Evolutionary conservation across 495 filamentous ascomycete species (phyloP).

Genomic region (Collariella sp.): DNA sequence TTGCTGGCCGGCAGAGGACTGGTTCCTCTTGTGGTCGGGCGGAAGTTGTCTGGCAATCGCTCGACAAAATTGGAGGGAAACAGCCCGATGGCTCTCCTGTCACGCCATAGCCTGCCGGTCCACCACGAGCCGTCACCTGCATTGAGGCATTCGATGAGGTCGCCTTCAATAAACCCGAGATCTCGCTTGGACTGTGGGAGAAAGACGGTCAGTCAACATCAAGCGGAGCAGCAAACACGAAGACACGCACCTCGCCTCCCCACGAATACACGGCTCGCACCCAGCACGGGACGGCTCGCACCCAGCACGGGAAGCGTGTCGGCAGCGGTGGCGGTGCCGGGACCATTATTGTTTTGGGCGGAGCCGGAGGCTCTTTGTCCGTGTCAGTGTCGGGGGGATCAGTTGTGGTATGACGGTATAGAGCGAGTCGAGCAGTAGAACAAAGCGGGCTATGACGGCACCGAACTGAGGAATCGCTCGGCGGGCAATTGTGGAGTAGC

Average conservation of each 20-base stretch:
- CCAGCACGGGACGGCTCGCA: constrained; percentile 92
- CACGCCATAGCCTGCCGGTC: constrained; percentile 82
- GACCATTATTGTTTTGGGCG: constrained; percentile 28
- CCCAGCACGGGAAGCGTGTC: constrained; percentile 89
- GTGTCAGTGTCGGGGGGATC: not conserved
- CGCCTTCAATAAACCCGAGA: constrained; percentile 92
- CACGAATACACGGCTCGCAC: constrained; percentile 91
- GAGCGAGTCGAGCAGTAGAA: not conserved
- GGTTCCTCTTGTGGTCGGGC: constrained; percentile 65
- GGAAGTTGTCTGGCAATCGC: constrained; percentile 74
- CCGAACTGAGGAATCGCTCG: not conserved
- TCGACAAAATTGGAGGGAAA: constrained; percentile 98
- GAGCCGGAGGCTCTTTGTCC: not conserved
- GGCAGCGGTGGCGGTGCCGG: constrained; percentile 60
- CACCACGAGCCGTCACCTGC: constrained; percentile 97
- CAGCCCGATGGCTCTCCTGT: constrained; percentile 76
- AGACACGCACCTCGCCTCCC: constrained; percentile 71
- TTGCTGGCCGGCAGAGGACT: constrained; percentile 57
- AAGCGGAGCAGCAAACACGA: constrained; percentile 10
- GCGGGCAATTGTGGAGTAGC: constrained; percentile 5
- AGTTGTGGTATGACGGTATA: not conserved
- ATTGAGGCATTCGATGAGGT: constrained; percentile 95
- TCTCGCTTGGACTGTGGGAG: constrained; percentile 69
- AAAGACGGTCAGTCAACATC: not conserved
- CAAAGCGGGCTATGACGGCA: constrained; percentile 2